Percentiles rank a stretch among this genome's conserved stretches.
Evolutionary conservation across 257 asterid genomes (phyloP).

Genomic region (Fraxinus anomala): DNA sequence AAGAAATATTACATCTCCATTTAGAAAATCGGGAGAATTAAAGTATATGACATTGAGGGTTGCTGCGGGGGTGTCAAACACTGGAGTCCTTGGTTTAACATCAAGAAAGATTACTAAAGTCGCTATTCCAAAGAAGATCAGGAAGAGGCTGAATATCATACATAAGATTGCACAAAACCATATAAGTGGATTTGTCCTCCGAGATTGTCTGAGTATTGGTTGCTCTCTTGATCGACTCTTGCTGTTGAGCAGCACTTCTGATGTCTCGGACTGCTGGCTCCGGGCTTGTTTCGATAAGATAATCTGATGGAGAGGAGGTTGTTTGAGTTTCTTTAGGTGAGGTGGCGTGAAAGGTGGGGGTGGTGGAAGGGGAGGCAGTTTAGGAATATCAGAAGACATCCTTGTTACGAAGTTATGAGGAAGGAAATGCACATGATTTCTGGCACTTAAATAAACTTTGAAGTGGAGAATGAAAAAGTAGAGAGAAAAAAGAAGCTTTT

Average conservation of each 20-base stretch:
- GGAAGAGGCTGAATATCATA: constrained; percentile 61
- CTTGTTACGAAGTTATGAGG: constrained; percentile 26
- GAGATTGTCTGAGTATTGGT: constrained; percentile 49
- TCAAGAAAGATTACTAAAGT: constrained; percentile 55
- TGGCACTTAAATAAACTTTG: constrained; percentile 40
- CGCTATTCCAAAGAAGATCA: constrained; percentile 69
- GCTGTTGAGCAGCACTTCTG: constrained; percentile 37
- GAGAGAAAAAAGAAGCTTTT: constrained; percentile 46
- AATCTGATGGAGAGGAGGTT: constrained; percentile 43
- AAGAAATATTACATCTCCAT: constrained; percentile 56
- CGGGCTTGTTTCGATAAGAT: constrained; percentile 41
- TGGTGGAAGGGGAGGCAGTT: constrained; percentile 44
- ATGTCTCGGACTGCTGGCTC: constrained; percentile 33
- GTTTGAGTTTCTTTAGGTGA: constrained; percentile 34
- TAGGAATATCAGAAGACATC: constrained; percentile 22
- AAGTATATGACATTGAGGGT: constrained; percentile 52
- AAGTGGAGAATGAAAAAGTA: constrained; percentile 43
- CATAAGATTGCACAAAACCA: constrained; percentile 77
- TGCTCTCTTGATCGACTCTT: constrained; percentile 48
- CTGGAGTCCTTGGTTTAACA: constrained; percentile 65
- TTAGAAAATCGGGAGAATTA: constrained; percentile 50
- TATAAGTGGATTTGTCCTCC: constrained; percentile 58
- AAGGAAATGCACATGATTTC: constrained; percentile 29
- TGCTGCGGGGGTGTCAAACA: constrained; percentile 68
- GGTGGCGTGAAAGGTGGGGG: constrained; percentile 42